Evolutionary conservation across 306 rosid species (phyloP), one percentile per base, ranked within the genome.

Genomic region (Begonia loranthoides): DNA sequence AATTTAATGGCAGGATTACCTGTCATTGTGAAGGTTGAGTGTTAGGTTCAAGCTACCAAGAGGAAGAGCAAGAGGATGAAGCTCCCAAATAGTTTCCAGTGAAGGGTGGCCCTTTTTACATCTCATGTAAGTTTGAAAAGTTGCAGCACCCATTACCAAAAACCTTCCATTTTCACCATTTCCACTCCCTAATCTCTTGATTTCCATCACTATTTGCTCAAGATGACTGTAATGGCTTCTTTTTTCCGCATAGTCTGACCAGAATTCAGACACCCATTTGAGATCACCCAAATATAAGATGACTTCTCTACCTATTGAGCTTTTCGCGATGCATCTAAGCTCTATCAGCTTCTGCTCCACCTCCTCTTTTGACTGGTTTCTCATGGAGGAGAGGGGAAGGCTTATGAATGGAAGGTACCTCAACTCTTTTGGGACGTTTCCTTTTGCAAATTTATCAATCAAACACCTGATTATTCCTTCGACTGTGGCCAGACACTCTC

Each of bases 281-380:
- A 87, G 72, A 52, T 87, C 96, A 47, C 96, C 90, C 67, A 87
- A 73, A 38, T 80, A 83, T 58, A 87, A 72, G 53, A 87, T 73
- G 41, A 82, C 64, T 66, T 87, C 93, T 83, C 87, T 80, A 11
- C 84, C 84, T 50, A 70, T 49, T 41, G 76, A 67, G 63, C 80
- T 78, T 43, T 80, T 83, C 46, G 78, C 84, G 9, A 77, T 69
- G 56, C 76, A 76, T 53, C 81, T 76, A 10, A 87, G 68, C 71
- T 87, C 96, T 49, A 58, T 41, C 54, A 87, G 45, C 62, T 73
- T 87, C 54, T 74, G 66, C 41, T 87, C 94, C 36, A 76, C 74
- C 58, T 83, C 87, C 24, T 78, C 84, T n/a, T 66, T 87, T 16
- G 77, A 60, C 10, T 72, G 59, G 52, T 57, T 78, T 50, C 84